phyloP scores from a whole-genome alignment of 192 early-diverging fungal genomes.

The Linnemannia hyalina region DNA sequence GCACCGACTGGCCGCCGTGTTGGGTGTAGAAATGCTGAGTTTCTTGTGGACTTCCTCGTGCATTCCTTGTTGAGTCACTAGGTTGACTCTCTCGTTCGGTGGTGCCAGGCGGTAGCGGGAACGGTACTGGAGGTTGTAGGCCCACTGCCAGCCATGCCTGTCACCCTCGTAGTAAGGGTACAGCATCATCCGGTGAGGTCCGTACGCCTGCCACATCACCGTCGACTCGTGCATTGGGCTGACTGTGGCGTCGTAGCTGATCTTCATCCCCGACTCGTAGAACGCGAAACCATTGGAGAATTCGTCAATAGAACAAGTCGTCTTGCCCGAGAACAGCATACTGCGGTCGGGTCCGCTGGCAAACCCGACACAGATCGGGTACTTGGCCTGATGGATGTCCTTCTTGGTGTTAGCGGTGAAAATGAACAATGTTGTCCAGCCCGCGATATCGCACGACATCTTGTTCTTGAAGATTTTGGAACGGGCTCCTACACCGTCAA shows the following conservation, averaged over 20 bases:
- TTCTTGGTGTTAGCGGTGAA: not conserved
- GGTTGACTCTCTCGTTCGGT: not conserved
- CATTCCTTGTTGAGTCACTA: not conserved
- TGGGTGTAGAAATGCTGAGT: not conserved
- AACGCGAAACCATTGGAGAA: not conserved
- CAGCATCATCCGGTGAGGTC: not conserved
- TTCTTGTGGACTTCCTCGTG: not conserved
- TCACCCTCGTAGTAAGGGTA: not conserved
- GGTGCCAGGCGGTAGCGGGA: not conserved
- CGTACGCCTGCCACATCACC: not conserved
- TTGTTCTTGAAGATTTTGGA: not conserved
- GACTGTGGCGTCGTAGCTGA: not conserved
- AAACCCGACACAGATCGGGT: not conserved
- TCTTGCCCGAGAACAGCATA: not conserved
- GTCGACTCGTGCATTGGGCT: not conserved
- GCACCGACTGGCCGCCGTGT: not conserved
- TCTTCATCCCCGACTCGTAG: not conserved
- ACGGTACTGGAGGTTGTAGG: not conserved
- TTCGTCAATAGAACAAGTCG: not conserved
- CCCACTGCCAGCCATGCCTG: not conserved
- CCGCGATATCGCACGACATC: not conserved
- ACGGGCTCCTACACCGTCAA: not conserved
- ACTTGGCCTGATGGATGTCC: not conserved
- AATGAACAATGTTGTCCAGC: not conserved
- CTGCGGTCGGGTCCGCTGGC: not conserved